These are phyloP conservation scores for Acorus calamus DNA, from an alignment of 106 monocot genomes.

Conservation along the genomic window DNA sequence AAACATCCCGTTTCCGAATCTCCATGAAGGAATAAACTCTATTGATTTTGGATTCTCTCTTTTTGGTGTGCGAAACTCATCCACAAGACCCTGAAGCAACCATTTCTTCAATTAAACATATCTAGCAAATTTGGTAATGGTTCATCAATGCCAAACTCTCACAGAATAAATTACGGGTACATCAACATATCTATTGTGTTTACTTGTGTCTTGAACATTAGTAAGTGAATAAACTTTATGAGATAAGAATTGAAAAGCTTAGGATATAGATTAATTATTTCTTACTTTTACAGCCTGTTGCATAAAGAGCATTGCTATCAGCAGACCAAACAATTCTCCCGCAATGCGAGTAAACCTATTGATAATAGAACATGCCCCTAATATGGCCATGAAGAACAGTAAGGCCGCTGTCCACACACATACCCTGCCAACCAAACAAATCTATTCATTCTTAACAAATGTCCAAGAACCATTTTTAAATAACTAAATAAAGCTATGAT, in stretches of 20 bases:
- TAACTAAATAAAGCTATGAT: background rate
- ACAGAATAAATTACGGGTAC: no score
- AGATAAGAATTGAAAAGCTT: no score
- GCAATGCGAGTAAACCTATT: slow-evolving; percentile 81
- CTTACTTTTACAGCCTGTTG: slow-evolving; percentile 75
- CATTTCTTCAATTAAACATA: background rate
- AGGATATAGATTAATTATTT: background rate
- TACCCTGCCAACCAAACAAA: slow-evolving; percentile 40
- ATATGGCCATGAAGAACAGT: slow-evolving; percentile 57
- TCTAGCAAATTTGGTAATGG: background rate
- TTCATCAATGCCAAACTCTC: background rate
- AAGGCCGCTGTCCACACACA: slow-evolving; percentile 78
- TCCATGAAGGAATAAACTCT: slow-evolving; percentile 50
- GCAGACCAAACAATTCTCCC: slow-evolving; percentile 77
- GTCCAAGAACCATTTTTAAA: no score
- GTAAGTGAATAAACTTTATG: no score
- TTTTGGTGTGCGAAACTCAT: slow-evolving; percentile 63
- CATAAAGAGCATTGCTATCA: slow-evolving; percentile 85
- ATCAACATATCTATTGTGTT: background rate
- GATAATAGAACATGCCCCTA: slow-evolving; percentile 79
- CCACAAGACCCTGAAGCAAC: slow-evolving; percentile 51
- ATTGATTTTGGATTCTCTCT: slow-evolving; percentile 46
- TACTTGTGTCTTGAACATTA: no score
- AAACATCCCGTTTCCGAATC: slow-evolving; percentile 85
- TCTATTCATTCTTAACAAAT: no score